These are phyloP conservation scores for Gossypium longicalyx DNA, from an alignment of 345 rosid genomes.

Conservation along the genomic window DNA sequence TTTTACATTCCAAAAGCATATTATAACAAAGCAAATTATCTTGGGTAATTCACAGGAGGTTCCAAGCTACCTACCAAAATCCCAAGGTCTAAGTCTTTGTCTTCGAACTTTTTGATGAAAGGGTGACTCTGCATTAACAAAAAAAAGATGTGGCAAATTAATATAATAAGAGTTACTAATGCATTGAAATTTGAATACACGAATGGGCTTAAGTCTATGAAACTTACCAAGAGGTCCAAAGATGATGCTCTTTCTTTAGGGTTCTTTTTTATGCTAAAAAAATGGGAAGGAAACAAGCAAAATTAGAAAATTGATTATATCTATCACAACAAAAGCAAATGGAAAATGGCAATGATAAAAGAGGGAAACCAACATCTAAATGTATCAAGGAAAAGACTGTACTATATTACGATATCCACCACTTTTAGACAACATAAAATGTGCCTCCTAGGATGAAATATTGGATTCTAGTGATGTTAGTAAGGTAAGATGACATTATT, in stretches of 20 bases:
- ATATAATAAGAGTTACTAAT: no score
- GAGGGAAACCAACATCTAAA: not conserved
- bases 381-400: not conserved
- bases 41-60: slow-evolving; percentile 79
- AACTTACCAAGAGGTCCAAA: slow-evolving; percentile 76
- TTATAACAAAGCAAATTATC: slow-evolving; percentile 24
- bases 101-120: slow-evolving; percentile 92
- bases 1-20: not conserved
- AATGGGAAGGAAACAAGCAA: slow-evolving; percentile 8
- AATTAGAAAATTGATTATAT: not conserved
- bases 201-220: not conserved
- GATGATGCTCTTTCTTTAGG: slow-evolving; percentile 77
- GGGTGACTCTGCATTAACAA: slow-evolving; percentile 63
- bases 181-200: not conserved
- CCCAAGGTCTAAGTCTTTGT: slow-evolving; percentile 80
- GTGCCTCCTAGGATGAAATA: slow-evolving; percentile 31
- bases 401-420: not conserved
- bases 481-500: not conserved
- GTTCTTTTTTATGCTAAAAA: slow-evolving; percentile 76
- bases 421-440: not conserved
- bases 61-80: slow-evolving; percentile 81
- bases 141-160: not conserved
- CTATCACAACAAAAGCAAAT: not conserved
- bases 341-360: slow-evolving; percentile 1
- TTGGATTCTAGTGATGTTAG: not conserved